Conservation (phyloP, 257 asterid species). For the Forsythia suspensa region DNA sequence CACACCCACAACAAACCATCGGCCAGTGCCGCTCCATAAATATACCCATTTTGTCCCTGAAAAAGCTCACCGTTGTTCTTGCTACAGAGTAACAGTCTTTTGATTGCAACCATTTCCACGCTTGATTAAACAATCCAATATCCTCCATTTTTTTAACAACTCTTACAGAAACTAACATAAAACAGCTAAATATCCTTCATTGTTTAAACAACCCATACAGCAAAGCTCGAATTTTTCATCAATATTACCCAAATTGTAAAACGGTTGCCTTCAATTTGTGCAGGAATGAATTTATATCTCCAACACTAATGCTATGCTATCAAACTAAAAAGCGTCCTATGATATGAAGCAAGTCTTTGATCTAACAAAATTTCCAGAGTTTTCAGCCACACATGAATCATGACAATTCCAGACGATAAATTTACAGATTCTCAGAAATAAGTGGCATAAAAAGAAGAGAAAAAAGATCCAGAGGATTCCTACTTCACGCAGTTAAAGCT, state of each 20-base stretch:
- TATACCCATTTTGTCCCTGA: constrained; percentile 69
- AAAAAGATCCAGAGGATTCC: constrained; percentile 69
- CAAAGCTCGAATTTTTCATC: constrained; percentile 13
- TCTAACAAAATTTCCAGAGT: constrained; percentile 22
- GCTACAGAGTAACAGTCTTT: constrained; percentile 72
- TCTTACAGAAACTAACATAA: constrained; percentile 18
- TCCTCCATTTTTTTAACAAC: constrained; percentile 72
- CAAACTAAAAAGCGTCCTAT: constrained; percentile 29
- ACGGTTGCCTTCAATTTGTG: constrained; percentile 25
- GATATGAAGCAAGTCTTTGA: constrained; percentile 27
- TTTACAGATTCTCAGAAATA: constrained; percentile 28
- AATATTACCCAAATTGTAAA: constrained; percentile 23
- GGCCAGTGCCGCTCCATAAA: constrained; percentile 96
- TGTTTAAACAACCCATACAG: not conserved
- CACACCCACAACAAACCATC: constrained; percentile 78
- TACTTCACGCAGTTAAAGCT: constrained; percentile 27
- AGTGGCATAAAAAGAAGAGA: constrained; percentile 26
- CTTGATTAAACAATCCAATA: constrained; percentile 90
- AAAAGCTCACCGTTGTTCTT: constrained; percentile 49
- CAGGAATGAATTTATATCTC: constrained; percentile 28
- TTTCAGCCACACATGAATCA: constrained; percentile 13
- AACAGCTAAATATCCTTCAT: constrained; percentile 17
- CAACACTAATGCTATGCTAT: constrained; percentile 23
- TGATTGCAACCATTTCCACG: constrained; percentile 86
- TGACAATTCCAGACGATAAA: constrained; percentile 35